Percentiles rank a stretch among this genome's conserved stretches.
phyloP scores from a whole-genome alignment of 306 rosid genomes.

The Vicia faba region DNA sequence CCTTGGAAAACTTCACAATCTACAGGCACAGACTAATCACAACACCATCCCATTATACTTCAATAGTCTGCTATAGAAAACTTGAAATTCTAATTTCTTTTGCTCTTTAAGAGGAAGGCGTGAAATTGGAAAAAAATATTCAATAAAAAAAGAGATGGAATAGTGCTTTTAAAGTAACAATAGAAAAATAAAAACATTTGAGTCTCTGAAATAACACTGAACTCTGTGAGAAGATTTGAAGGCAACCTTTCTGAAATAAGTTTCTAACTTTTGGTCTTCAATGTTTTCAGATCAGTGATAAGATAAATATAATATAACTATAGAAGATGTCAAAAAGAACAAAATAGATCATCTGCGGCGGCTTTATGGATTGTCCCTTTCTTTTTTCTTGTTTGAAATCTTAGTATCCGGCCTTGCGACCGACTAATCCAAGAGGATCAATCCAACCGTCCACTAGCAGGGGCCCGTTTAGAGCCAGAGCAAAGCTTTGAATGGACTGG shows the following conservation, averaged over 20 bases:
- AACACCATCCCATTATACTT: constrained; percentile 69
- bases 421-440: no score
- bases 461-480: no score
- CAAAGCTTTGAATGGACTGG: no score
- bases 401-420: no score
- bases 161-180: constrained; percentile 9
- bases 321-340: constrained; percentile 19
- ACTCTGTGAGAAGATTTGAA: constrained; percentile 16
- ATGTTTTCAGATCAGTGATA: not conserved
- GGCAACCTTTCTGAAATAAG: not conserved
- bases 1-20: constrained; percentile 98
- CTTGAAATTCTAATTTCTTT: constrained; percentile 35
- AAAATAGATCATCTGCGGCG: not conserved
- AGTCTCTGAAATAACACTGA: not conserved
- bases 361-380: not conserved
- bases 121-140: constrained; percentile 7
- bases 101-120: not conserved
- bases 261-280: not conserved
- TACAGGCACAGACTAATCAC: constrained; percentile 99
- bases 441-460: no score
- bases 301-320: not conserved
- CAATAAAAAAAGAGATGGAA: constrained; percentile 4
- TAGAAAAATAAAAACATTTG: not conserved
- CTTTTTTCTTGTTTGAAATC: no score
- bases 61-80: constrained; percentile 46